A percentile compares a stretch with the other conserved stretches of the same genome.
Evolutionary conservation across 1,139 yeast species (phyloP).

Genomic region (Wickerhamiella infanticola): DNA sequence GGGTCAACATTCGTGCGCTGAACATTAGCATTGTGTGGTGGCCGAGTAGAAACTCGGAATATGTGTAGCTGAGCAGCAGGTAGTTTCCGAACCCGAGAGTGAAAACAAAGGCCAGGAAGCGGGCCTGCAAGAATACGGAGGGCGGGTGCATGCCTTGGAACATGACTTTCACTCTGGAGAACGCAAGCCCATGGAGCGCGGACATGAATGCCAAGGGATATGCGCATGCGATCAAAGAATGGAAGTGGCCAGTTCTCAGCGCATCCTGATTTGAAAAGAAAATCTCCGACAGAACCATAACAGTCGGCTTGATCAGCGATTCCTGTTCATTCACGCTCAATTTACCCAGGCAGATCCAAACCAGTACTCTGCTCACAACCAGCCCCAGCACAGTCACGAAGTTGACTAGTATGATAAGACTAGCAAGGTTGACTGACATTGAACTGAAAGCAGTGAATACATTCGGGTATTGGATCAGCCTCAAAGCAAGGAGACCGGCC

Average conservation of each 20-base stretch:
- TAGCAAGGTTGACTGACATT: constrained; percentile 29
- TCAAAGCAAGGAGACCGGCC: background rate
- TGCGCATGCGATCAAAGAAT: background rate
- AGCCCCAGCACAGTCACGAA: constrained; percentile 29
- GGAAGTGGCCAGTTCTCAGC: too few species aligned
- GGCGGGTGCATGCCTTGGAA: constrained; percentile 26
- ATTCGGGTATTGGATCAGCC: constrained; percentile 20
- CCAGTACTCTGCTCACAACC: constrained; percentile 30
- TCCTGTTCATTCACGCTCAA: too few species aligned
- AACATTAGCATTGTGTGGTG: background rate
- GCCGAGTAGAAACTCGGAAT: background rate
- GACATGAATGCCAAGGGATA: background rate
- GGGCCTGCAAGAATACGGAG: constrained; percentile 54
- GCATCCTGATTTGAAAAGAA: too few species aligned
- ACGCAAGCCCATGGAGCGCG: background rate
- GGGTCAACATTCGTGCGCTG: background rate
- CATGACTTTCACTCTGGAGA: background rate
- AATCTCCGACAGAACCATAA: too few species aligned
- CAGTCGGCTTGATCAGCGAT: too few species aligned
- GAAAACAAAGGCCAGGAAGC: constrained; percentile 24
- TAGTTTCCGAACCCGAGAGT: background rate
- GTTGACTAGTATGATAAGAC: constrained; percentile 29
- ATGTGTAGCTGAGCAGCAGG: background rate
- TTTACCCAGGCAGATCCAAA: constrained; percentile 45
- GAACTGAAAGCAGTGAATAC: constrained; percentile 30